Conservation (phyloP, 2,329 filamentous ascomycete species). For the Colletotrichum paranaense region DNA sequence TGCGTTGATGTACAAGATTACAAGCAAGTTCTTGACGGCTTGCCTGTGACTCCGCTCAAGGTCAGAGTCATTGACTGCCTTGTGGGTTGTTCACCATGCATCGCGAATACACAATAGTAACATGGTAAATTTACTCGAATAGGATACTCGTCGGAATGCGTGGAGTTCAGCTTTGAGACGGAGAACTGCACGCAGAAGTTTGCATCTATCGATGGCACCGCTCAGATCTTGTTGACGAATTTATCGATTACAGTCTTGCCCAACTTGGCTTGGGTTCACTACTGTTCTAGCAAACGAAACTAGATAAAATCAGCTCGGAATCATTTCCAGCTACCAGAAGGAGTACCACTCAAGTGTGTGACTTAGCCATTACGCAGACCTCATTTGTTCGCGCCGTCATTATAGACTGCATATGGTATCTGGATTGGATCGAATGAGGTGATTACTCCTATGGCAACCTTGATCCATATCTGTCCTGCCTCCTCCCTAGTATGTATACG, state of each 20-base stretch:
- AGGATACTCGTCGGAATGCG: not conserved
- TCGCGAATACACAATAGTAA: not conserved
- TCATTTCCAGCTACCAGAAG: too few relatives aligned
- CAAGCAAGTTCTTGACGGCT: too few relatives aligned
- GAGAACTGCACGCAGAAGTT: not conserved
- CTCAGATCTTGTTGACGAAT: not conserved
- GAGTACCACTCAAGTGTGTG: not conserved
- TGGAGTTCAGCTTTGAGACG: not conserved
- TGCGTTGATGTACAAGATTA: not conserved
- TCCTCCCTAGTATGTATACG: too few relatives aligned
- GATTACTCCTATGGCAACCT: too few relatives aligned
- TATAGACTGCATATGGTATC: too few relatives aligned
- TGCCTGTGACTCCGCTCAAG: not conserved
- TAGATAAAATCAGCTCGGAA: not conserved
- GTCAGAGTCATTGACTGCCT: not conserved
- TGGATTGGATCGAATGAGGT: too few relatives aligned
- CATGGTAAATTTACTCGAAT: not conserved
- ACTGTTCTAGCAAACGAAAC: not conserved
- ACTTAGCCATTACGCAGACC: too few relatives aligned
- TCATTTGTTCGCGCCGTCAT: too few relatives aligned
- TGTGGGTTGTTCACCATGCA: not conserved
- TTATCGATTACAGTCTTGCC: not conserved
- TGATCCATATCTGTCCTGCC: too few relatives aligned
- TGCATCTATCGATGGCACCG: not conserved
- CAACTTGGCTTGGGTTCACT: not conserved